Evolutionary conservation across 768 basidiomycete species (phyloP).

Genomic region (Gautieria morchelliformis): DNA sequence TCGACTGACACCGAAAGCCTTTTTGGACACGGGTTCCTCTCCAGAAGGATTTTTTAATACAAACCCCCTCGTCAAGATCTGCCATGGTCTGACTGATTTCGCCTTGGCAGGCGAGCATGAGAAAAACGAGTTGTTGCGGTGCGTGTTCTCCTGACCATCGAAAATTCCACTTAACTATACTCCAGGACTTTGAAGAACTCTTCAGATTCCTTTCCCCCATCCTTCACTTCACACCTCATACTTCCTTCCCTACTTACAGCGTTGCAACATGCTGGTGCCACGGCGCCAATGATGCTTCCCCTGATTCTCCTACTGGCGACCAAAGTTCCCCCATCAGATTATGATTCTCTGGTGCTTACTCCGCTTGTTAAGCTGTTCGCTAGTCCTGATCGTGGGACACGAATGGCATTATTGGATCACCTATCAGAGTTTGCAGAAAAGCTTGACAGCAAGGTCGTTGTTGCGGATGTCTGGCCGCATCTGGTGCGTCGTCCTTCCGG

Average conservation of each 20-base stretch:
- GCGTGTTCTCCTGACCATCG: conserved; percentile 4
- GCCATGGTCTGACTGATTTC: conserved; percentile 79
- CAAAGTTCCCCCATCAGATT: conserved; percentile 61
- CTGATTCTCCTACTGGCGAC: conserved; percentile 75
- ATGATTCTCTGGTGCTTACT: conserved; percentile 53
- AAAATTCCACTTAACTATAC: not conserved
- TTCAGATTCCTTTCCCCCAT: conserved; percentile 68
- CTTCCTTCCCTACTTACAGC: conserved; percentile 77
- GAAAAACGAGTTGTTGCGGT: conserved; percentile 65
- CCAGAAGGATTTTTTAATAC: conserved; percentile 68
- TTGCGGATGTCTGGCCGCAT: conserved; percentile 88
- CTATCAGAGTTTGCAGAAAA: conserved; percentile 78
- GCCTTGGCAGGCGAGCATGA: conserved; percentile 73
- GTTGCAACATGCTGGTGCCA: conserved; percentile 68
- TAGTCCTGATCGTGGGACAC: conserved; percentile 84
- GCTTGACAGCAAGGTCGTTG: conserved; percentile 75
- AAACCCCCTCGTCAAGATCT: conserved; percentile 80
- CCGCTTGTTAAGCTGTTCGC: conserved; percentile 80
- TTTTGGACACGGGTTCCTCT: conserved; percentile 74
- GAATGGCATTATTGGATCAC: conserved; percentile 89
- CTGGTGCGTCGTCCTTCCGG: conserved; percentile 42
- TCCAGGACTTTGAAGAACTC: conserved; percentile 70
- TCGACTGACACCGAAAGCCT: conserved; percentile 63
- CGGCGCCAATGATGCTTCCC: conserved; percentile 71
- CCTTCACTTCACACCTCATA: conserved; percentile 79